Base-by-base conservation (phyloP, 2,329 filamentous ascomycete genomes). In the Fusarium hainanense region DNA sequence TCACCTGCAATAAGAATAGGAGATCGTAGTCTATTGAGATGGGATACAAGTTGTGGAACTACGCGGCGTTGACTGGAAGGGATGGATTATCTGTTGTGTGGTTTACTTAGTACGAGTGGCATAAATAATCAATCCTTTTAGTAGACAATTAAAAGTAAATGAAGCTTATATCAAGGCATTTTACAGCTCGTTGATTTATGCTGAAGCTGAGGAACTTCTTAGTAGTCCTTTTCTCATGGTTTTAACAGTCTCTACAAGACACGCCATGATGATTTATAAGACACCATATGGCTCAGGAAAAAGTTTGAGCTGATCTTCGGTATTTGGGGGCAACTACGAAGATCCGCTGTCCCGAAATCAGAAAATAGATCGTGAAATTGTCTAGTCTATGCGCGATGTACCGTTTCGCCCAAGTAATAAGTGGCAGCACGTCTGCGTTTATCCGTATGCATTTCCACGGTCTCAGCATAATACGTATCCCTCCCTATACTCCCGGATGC, bases 51-150 rank as follows among this genome's bases (percentile, higher is more conserved):
- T 51, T 65, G 56, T 61, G 71, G 52, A 68, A 52, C 60, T 59
- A 58, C 63, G 60, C 61, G 75, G 73, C 75, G 74, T 77, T 76
- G 70, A 30, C 43, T 48, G 64, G 63, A 70, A 61, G 55, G 58
- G 54, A 64, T 54, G 60, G 52, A 42, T 66, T 44, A 60, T 63
- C 25, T 51, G 48, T 56, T 61, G 59, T 56, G 56, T 51, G 30
- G 49, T 55, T 63, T 47, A 55, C 49, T 57, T 63, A 44, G 69
- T 70, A 52, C 13, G 42, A 54, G 42, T 54, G 54, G 41, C 37
- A 52, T 52, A 49, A 50, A 54, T 73, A 55, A 52, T 70, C 57
- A 47, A 58, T 55, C 43, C 18, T 43, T 21, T 58, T 46, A 32
- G 60, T 63, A 63, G 49, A 46, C 59, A 62, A 59, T 57, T 42